Conservation (phyloP, 2,329 filamentous ascomycete genomes). For the Paradendryphiella salina region DNA sequence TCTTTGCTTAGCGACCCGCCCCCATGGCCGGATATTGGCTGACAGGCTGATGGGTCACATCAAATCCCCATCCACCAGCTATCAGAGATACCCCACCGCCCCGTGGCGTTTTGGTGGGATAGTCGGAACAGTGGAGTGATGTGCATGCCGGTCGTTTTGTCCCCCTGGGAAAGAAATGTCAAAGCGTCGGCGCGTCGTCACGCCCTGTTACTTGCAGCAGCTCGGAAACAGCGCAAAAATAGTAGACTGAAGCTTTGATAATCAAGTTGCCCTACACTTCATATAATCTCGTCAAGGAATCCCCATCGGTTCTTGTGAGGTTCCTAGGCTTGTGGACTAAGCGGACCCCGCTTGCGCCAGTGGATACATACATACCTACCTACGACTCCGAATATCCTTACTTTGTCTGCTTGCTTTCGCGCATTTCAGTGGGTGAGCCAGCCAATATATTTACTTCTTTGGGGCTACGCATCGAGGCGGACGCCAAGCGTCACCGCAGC, state of each 20-base stretch:
- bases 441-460: constrained; percentile 16
- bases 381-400: background rate
- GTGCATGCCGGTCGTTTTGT: constrained; percentile 8
- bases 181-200: constrained; percentile 12
- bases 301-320: constrained; percentile 5
- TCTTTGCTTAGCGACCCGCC: constrained; percentile 15
- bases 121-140: constrained; percentile 1
- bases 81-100: constrained; percentile 36
- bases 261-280: background rate
- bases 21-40: constrained; percentile 33
- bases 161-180: constrained; percentile 5
- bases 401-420: background rate
- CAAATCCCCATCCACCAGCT: constrained; percentile 16
- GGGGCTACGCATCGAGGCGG: constrained; percentile 13
- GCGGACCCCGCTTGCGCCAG: background rate
- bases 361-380: background rate
- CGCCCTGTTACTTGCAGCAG: background rate
- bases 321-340: constrained; percentile 1
- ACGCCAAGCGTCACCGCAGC: constrained; percentile 29
- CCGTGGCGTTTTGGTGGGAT: constrained; percentile 21
- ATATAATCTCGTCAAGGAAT: constrained; percentile 23
- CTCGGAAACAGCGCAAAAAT: too few relatives aligned
- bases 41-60: constrained; percentile 10
- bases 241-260: constrained; percentile 5
- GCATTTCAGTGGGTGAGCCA: background rate